Conservation (phyloP, 1,139 yeast genomes). For the Suhomyces chickasaworum region DNA sequence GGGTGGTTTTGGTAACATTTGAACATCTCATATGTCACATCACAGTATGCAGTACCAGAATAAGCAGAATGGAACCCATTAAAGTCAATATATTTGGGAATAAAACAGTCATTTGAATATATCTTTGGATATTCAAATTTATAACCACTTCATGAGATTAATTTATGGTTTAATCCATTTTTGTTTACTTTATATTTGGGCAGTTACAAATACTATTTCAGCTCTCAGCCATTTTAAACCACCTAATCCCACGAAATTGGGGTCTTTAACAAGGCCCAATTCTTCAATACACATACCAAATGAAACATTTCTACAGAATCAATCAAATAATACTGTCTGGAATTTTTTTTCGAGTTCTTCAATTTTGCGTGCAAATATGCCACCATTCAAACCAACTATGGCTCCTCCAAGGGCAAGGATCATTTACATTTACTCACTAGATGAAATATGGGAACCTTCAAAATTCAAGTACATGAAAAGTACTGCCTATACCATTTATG, state of each 20-base stretch:
- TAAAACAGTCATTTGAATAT: neutral
- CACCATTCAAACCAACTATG: neutral
- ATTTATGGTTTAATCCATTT: neutral
- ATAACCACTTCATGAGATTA: neutral
- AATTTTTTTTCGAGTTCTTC: too few relatives aligned
- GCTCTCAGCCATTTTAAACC: neutral
- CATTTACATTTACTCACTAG: neutral
- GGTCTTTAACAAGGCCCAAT: too few relatives aligned
- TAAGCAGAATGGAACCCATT: neutral
- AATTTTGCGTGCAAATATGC: neutral
- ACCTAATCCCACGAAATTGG: neutral
- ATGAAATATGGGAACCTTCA: slow-evolving; percentile 2
- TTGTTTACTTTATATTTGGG: neutral
- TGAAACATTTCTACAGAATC: too few relatives aligned
- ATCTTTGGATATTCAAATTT: too few relatives aligned
- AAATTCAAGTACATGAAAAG: slow-evolving; percentile 8
- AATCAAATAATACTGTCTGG: too few relatives aligned
- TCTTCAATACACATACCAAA: neutral
- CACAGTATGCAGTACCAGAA: too few relatives aligned
- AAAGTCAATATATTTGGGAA: neutral
- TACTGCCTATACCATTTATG: slow-evolving; percentile 16
- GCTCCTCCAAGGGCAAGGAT: neutral
- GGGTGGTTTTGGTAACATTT: too few relatives aligned
- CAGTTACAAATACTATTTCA: neutral
- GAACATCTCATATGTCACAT: too few relatives aligned